These are phyloP conservation scores for Cyberlindnera bimundalis DNA, from an alignment of 805 yeast genomes.

Conservation along the genomic window DNA sequence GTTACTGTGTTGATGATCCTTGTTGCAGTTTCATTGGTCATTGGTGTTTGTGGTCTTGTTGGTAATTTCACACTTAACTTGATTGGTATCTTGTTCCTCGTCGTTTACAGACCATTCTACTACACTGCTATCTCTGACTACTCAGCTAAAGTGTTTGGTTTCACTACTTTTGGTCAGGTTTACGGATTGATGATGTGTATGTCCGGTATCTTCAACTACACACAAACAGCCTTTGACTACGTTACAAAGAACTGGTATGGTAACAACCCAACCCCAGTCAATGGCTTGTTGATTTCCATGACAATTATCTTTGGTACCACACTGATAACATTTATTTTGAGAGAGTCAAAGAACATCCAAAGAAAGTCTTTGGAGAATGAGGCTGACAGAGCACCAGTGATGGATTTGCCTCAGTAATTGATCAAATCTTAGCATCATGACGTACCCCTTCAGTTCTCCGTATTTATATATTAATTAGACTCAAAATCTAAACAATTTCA, in stretches of 20 bases:
- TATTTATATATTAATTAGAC: no score
- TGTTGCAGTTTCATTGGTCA: conserved; percentile 48
- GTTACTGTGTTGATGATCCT: conserved; percentile 52
- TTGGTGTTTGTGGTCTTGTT: conserved; percentile 71
- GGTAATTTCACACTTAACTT: conserved; percentile 49
- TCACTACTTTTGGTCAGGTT: conserved; percentile 85
- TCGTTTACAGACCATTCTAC: conserved; percentile 84
- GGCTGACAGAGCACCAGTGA: conserved; percentile 55
- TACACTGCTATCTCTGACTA: conserved; percentile 92
- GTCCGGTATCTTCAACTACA: conserved; percentile 75
- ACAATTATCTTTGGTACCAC: conserved; percentile 43
- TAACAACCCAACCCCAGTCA: conserved; percentile 80
- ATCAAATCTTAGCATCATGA: no score
- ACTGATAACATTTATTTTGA: conserved; percentile 28
- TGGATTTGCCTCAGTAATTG: conserved; percentile 41
- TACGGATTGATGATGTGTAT: conserved; percentile 83
- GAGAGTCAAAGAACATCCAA: conserved; percentile 39
- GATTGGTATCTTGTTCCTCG: conserved; percentile 67
- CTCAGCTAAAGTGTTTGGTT: conserved; percentile 91
- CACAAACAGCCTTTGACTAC: conserved; percentile 67
- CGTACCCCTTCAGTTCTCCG: no score
- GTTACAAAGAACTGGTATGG: conserved; percentile 64
- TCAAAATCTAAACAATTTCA: no score
- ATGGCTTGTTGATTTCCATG: conserved; percentile 47
- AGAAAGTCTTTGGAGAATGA: conserved; percentile 55